Conservation (phyloP, 768 basidiomycete genomes). For the Artomyces pyxidatus region DNA sequence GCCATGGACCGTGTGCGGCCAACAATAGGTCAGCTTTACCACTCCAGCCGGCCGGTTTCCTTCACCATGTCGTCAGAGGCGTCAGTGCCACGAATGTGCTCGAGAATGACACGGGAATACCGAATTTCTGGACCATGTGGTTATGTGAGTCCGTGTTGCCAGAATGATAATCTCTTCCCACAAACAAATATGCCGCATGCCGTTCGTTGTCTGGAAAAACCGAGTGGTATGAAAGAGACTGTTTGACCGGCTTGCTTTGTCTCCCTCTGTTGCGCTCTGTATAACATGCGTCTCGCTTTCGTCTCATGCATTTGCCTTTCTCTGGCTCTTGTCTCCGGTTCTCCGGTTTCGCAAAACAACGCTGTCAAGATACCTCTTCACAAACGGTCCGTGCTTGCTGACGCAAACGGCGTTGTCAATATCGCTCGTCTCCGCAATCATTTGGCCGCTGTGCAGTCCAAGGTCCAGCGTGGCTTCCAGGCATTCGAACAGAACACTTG, state of each 20-base stretch:
- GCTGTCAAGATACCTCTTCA: background rate
- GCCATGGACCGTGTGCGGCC: too few relatives aligned
- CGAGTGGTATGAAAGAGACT: background rate
- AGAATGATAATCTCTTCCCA: too few relatives aligned
- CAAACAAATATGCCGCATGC: too few relatives aligned
- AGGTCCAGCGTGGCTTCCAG: background rate
- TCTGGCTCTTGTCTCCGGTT: background rate
- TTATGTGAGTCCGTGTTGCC: too few relatives aligned
- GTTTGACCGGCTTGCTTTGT: background rate
- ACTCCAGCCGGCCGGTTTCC: too few relatives aligned
- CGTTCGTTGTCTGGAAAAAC: background rate
- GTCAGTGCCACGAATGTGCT: too few relatives aligned
- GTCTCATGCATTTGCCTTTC: background rate
- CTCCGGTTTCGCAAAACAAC: background rate
- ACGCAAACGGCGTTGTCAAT: background rate
- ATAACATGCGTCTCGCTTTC: background rate
- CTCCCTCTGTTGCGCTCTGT: background rate
- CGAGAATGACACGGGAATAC: too few relatives aligned
- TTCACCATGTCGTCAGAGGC: too few relatives aligned
- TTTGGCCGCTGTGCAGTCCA: background rate
- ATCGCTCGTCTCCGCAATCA: background rate
- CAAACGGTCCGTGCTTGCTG: background rate
- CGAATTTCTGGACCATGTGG: too few relatives aligned
- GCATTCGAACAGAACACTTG: slow-evolving; percentile 1
- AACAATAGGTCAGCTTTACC: too few relatives aligned